Evolutionary conservation across 2,329 filamentous ascomycete species (phyloP).

Genomic region (Cladophialophora carrionii): DNA sequence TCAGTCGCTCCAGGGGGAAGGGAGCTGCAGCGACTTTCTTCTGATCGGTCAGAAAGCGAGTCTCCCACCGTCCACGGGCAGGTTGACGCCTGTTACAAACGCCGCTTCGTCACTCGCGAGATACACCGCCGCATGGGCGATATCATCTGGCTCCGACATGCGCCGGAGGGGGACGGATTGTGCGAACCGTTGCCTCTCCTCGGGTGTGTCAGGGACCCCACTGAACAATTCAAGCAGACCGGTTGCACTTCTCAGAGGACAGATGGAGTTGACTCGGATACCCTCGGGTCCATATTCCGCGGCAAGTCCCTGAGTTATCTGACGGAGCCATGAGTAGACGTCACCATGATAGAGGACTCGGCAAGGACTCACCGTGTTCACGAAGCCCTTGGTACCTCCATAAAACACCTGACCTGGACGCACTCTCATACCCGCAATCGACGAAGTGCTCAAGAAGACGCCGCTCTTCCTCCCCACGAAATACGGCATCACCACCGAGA

Average conservation of each 20-base stretch:
- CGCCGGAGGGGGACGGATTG: conserved; percentile 50
- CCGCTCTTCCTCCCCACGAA: conserved; percentile 23
- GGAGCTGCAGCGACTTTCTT: not conserved
- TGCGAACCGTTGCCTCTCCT: conserved; percentile 49
- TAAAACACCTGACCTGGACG: conserved; percentile 32
- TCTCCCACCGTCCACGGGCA: conserved; percentile 47
- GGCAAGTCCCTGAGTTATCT: conserved; percentile 54
- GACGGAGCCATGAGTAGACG: not conserved
- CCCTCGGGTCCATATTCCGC: conserved; percentile 72
- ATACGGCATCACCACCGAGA: conserved; percentile 27
- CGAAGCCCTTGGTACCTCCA: conserved; percentile 69
- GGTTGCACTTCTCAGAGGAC: conserved; percentile 66
- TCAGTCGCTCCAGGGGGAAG: not conserved
- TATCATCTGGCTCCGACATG: conserved; percentile 57
- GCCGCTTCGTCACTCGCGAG: conserved; percentile 70
- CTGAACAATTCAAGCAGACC: conserved; percentile 55
- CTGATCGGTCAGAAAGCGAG: conserved; percentile 10
- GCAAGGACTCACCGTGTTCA: conserved; percentile 57
- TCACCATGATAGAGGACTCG: not conserved
- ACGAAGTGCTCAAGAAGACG: conserved; percentile 31
- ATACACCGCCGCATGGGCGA: conserved; percentile 71
- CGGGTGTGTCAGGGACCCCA: conserved; percentile 49
- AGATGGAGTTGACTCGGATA: conserved; percentile 73
- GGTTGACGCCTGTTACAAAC: conserved; percentile 61
- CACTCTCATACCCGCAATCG: conserved; percentile 26